Conservation (phyloP, 2,329 filamentous ascomycete species). For the Fusarium sp. region DNA sequence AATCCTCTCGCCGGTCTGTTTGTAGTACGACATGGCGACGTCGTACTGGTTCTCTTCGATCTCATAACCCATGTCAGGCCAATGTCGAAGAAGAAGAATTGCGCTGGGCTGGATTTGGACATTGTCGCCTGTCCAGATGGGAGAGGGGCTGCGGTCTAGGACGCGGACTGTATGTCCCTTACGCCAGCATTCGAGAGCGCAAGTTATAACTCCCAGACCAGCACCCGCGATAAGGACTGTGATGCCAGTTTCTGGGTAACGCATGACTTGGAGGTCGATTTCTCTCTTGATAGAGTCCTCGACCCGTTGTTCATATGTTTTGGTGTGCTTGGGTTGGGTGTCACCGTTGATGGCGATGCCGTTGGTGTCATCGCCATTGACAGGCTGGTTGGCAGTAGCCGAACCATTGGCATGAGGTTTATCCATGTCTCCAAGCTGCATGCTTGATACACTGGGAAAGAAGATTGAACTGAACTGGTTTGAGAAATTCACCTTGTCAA, state of each 20-base stretch:
- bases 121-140: conserved; percentile 33
- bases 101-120: conserved; percentile 34
- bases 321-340: background rate
- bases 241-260: conserved; percentile 29
- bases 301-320: background rate
- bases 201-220: conserved; percentile 15
- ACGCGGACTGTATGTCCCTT: conserved; percentile 34
- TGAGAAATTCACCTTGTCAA: background rate
- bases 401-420: background rate
- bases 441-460: background rate
- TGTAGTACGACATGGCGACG: conserved; percentile 37
- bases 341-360: background rate
- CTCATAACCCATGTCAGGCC: conserved; percentile 37
- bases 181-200: conserved; percentile 34
- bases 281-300: conserved; percentile 12
- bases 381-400: too few species aligned
- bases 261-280: conserved; percentile 26
- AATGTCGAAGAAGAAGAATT: conserved; percentile 25
- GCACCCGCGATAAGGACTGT: conserved; percentile 28
- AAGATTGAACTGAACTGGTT: background rate
- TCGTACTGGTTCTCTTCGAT: conserved; percentile 34
- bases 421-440: background rate
- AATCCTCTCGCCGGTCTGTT: conserved; percentile 24
- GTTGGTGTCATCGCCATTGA: background rate
- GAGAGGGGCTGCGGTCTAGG: conserved; percentile 17